Evolutionary conservation across 345 rosid genomes (phyloP).

Genomic region (Eucalyptus sp.): DNA sequence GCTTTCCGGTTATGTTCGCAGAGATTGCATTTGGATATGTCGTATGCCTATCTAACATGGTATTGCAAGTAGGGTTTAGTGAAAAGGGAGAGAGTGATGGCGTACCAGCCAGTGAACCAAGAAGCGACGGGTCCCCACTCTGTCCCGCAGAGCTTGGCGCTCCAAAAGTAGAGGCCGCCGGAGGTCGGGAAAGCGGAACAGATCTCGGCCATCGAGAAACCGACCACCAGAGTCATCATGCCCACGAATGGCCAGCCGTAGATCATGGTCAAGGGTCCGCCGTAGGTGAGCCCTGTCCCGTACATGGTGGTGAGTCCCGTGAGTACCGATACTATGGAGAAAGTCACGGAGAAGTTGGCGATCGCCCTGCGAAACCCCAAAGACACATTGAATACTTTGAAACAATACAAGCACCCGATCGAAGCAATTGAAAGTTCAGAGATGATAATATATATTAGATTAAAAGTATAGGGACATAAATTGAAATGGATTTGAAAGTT

Average conservation of each 20-base stretch:
- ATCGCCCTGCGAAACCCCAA: slow-evolving; percentile 11
- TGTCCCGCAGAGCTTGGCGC: slow-evolving; percentile 33
- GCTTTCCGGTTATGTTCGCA: not conserved
- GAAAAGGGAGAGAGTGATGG: not conserved
- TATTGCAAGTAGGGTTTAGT: not conserved
- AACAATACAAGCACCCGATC: not conserved
- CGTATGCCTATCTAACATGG: not conserved
- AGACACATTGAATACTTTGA: not conserved
- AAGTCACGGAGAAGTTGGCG: slow-evolving; percentile 38
- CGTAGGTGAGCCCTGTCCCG: slow-evolving; percentile 28
- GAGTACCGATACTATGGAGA: slow-evolving; percentile 32
- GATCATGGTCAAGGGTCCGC: slow-evolving; percentile 43
- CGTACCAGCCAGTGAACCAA: slow-evolving; percentile 63
- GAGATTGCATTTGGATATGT: not conserved
- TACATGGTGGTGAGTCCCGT: slow-evolving; percentile 40
- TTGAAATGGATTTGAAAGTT: not conserved
- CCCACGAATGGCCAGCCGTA: slow-evolving; percentile 50
- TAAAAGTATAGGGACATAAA: not conserved
- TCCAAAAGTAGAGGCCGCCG: slow-evolving; percentile 55
- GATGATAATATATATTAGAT: too few relatives aligned
- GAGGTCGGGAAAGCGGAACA: slow-evolving; percentile 50
- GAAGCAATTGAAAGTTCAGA: not conserved
- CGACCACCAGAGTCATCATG: slow-evolving; percentile 18
- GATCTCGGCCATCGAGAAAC: slow-evolving; percentile 49
- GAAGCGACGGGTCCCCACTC: slow-evolving; percentile 47